Evolutionary conservation across 2,329 filamentous ascomycete genomes (phyloP).

Genomic region (Fusarium dimerum): DNA sequence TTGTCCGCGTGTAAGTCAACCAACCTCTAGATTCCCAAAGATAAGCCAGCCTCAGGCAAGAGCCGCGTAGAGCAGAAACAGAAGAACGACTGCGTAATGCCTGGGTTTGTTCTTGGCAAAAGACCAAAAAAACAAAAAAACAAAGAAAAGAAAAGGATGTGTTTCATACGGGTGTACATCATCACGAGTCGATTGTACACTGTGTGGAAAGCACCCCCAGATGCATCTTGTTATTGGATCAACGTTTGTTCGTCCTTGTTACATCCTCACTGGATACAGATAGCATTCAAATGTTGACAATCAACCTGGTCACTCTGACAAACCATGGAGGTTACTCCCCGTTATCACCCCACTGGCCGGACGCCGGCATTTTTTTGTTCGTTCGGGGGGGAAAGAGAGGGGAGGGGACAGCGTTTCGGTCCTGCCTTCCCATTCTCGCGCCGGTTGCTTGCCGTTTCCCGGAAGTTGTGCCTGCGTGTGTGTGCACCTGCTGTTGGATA

Average conservation of each 20-base stretch:
- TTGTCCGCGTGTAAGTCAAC: background rate
- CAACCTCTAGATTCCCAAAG: background rate
- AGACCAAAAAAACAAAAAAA: no score
- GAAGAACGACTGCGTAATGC: background rate
- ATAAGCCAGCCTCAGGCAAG: background rate
- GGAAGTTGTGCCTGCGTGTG: background rate
- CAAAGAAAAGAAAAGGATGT: no score
- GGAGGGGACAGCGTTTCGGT: conserved; percentile 16
- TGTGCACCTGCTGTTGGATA: conserved; percentile 10
- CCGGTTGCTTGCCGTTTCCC: background rate
- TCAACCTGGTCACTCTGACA: no score
- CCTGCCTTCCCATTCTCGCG: background rate
- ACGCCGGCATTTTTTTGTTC: conserved; percentile 7
- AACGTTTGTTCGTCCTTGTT: no score
- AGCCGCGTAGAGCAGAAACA: background rate
- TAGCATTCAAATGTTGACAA: no score
- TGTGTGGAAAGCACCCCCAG: no score
- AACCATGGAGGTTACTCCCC: conserved; percentile 1
- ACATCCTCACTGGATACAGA: no score
- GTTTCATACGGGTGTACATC: no score
- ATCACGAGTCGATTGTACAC: no score
- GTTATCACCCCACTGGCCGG: conserved; percentile 5
- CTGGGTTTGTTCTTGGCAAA: background rate
- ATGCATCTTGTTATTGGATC: no score
- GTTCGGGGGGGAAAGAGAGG: background rate